Base-by-base conservation (phyloP, 1,284 basidiomycete genomes). In the Bondarzewia mesenterica region DNA sequence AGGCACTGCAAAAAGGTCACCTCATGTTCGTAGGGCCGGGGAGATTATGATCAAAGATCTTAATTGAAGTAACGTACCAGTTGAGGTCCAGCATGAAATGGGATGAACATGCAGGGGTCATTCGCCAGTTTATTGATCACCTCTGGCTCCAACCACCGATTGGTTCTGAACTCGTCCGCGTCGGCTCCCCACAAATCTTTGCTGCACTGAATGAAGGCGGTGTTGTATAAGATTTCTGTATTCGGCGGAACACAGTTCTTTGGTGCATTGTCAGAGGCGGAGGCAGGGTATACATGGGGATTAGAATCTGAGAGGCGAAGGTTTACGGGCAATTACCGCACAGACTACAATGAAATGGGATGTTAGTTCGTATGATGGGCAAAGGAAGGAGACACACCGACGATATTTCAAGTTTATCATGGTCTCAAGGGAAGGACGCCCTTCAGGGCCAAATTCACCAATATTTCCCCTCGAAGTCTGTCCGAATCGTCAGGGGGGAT, bases 271-370 rank as follows among this genome's bases (percentile, higher is more conserved):
- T 68, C 77, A 2, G 74, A 73, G 26, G 62, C 60, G 53, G 80
- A 78, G 16, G 77, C 66, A 5, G 65, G 67, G 42, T 68, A 74
- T 62, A 82, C 80, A 39, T 10, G 52, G 54, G 12, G 55, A 52
- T 8, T 16, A 41, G 7, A 45, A 42, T 5, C 50, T 45, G 3
- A 45, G 48, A 15, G 15, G 41, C 85, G 74, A 36, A 78, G 68
- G 55, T 85, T 83, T 27, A 82, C 63, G 16, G 83, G 81, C 1
- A 86, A 88, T 71, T 10, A 87, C 78, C 4, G 84, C 84, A 50
- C 79, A 75, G 65, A 86, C 21, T 44, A 25, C n/a, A 42, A 16
- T 14, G n/a, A 29, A 14, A 14, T 12, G 7, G 21, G 15, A 14
- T 29, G 46, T 41, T 27, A 12, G 20, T 22, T 16, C 7, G 25